Evolutionary conservation across 805 yeast genomes (phyloP), one percentile per base, ranked within the genome.

Genomic region (Metschnikowia borealis): DNA sequence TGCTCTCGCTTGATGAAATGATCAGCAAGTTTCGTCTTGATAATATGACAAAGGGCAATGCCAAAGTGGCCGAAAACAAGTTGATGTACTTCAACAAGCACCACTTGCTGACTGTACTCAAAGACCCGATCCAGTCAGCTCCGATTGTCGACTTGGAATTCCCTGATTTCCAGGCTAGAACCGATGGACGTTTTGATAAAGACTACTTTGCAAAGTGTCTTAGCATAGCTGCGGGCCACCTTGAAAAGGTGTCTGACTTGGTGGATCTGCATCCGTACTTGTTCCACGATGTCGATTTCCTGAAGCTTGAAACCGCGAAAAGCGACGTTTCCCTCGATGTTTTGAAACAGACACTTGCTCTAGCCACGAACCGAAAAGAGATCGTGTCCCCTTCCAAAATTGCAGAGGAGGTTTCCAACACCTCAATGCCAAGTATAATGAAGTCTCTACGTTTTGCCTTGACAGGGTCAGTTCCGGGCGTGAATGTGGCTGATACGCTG

Each of bases 1-100:
- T 82, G 6, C 77, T 79, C 68, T 58, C 67, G 0, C 59, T 85
- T 52, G 55, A 71, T 1, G 81, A 86, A 33, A 66, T 91, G 48
- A 79, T 74, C 11, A 54, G 72, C 26, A 52, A 65, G 21, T 94
- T 94, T 63, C 73, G 82, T 14, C 63, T 90, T 36, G 83, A 83
- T 50, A 83, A 87, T 21, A 74, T 94, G 57, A 92, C 98, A 11
- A 89, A 82, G 60, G 98, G 99, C 1, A 91, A 91, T 68, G 95
- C 96, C 14, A 92, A 90, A 63, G 97, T 94, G 6, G 90, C 87
- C 55, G 83, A 82, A 52, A 76, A 78, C 48, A 92, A 94, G 65
- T 74, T 94, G 48, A 72, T 75, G 56, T 87, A 70, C 63, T 87
- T 94, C 70, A 91, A 94, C 67, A 88, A 87, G 60, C 78, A 76